Percentiles rank a stretch among this genome's conserved stretches.
phyloP scores from a whole-genome alignment of 108 stramenopile species.

The Conticribra guillardii region DNA sequence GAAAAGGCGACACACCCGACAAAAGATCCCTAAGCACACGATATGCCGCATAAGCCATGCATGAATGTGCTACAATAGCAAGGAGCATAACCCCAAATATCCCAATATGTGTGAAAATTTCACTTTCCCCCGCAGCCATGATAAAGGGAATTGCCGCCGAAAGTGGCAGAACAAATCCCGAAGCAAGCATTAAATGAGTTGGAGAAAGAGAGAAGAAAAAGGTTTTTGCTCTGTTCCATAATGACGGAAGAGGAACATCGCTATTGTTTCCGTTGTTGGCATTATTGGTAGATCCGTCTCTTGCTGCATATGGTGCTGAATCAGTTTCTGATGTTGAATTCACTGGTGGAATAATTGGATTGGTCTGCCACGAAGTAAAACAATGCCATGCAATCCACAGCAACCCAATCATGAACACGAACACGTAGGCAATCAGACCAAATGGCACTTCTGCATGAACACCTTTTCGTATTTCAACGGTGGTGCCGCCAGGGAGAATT shows the following conservation, averaged over 20 bases:
- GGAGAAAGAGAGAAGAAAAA: slow-evolving; percentile 6
- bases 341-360: background rate
- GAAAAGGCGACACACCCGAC: slow-evolving; percentile 15
- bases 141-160: slow-evolving; percentile 25
- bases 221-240: background rate
- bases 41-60: slow-evolving; percentile 38
- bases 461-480: background rate
- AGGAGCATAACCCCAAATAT: slow-evolving; percentile 18
- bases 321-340: background rate
- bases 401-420: background rate
- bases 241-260: background rate
- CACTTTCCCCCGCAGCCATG: slow-evolving; percentile 12
- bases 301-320: background rate
- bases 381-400: background rate
- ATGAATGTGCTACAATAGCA: slow-evolving; percentile 26
- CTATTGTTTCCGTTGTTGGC: slow-evolving; percentile 1
- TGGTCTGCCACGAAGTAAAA: background rate
- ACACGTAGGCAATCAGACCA: background rate
- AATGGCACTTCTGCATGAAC: background rate
- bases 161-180: slow-evolving; percentile 28
- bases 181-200: slow-evolving; percentile 15
- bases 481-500: background rate
- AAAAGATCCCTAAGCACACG: slow-evolving; percentile 29
- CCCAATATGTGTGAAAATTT: slow-evolving; percentile 14
- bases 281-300: background rate